Base-by-base conservation (phyloP, 192 early-diverging fungal genomes). In the Kappamyces sp. region DNA sequence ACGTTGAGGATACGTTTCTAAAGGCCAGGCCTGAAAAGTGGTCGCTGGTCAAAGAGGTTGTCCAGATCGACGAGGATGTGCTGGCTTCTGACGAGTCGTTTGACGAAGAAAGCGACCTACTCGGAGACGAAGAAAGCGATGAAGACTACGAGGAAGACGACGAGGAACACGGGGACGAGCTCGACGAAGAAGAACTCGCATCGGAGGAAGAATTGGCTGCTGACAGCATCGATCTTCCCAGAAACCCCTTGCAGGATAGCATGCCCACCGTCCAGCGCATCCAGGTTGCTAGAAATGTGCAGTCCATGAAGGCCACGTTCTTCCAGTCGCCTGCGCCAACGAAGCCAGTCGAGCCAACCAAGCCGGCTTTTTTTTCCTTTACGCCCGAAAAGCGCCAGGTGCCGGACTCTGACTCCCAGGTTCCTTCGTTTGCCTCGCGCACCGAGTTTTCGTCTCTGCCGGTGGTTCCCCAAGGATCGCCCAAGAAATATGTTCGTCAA, bases 231-330 rank as follows among this genome's bases (percentile, higher is more conserved):
- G 40, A 30, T 36, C 12, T 39, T 8, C 5, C 54, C 30, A 33
- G 48, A 29, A 39, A 59, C n/a, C 45, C 0, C 7, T 15, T 35
- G 6, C 49, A 42, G 15, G 43, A 67, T 29, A 37, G 4, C 48
- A 45, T 36, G 9, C 2, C 35, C n/a, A 60, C 54, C 11, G 52
- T 48, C 29, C 54, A 62, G 45, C 57, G 52, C 15, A 34, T 67
- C 52, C 54, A 53, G 55, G 34, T 60, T 4, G 62, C 59, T 5
- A 59, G 63, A 22, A 33, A 53, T 47, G 60, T 75, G 5, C 66
- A 72, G 50, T 34, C 54, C 15, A 61, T 66, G 61, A 73, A 76
- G 41, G 46, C 61, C 9, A 52, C 57, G 14, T 43, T 70, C 0
- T 65, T 68, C 47, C 33, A 59, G n/a, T 61, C 63, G 46, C n/a